Conservation (phyloP, 306 rosid genomes). For the Castanospermum australe region DNA sequence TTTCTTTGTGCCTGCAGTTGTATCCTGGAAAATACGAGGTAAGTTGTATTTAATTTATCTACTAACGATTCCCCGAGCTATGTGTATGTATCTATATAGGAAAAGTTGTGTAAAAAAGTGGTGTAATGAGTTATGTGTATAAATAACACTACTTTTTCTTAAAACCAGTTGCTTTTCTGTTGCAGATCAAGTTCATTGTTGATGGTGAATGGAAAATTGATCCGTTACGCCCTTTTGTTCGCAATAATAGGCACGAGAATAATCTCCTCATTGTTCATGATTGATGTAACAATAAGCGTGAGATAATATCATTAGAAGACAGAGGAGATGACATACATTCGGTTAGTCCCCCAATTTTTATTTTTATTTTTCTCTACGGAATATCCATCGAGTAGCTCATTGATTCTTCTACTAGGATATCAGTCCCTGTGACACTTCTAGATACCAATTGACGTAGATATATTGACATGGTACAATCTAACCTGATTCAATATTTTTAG, state of each 20-base stretch:
- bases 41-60: constrained; percentile 9
- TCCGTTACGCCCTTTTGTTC: constrained; percentile 73
- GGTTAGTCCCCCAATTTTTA: constrained; percentile 25
- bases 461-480: constrained; percentile 8
- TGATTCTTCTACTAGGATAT: constrained; percentile 42
- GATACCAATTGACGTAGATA: constrained; percentile 14
- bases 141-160: too few species aligned
- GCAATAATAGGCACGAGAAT: constrained; percentile 55
- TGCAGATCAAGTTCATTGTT: constrained; percentile 90
- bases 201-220: constrained; percentile 91
- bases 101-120: too few species aligned
- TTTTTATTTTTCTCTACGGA: constrained; percentile 18
- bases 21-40: constrained; percentile 98
- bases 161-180: neutral
- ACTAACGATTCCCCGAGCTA: neutral
- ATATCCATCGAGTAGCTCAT: constrained; percentile 25
- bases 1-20: constrained; percentile 64
- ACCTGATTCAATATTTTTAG: constrained; percentile 20
- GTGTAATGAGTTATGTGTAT: too few species aligned
- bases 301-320: neutral
- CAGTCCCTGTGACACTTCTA: constrained; percentile 13
- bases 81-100: too few species aligned
- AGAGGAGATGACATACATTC: constrained; percentile 19
- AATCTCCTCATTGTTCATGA: constrained; percentile 62
- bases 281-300: neutral